Evolutionary conservation across 202 grass and related monocot genomes (phyloP).

Genomic region (Panicum virgatum): DNA sequence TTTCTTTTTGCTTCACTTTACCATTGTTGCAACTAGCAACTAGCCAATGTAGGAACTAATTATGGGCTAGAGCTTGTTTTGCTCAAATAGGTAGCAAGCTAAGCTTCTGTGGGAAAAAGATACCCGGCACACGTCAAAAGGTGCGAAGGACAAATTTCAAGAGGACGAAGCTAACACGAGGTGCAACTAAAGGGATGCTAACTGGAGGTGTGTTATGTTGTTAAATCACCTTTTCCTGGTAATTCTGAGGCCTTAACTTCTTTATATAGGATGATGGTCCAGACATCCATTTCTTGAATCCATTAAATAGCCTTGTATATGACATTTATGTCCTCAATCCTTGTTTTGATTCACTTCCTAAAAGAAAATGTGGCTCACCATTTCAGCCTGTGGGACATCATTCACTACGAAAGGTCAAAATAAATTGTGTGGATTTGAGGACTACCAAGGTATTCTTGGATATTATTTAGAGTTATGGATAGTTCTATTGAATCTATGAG

Average conservation of each 20-base stretch:
- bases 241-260: slow-evolving; percentile 23
- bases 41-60: slow-evolving; percentile 30
- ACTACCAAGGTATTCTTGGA: slow-evolving; percentile 50
- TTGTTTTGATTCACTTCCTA: slow-evolving; percentile 16
- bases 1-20: slow-evolving; percentile 32
- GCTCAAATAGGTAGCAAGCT: slow-evolving; percentile 45
- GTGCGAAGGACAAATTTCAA: slow-evolving; percentile 56
- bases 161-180: slow-evolving; percentile 51
- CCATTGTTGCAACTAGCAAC: slow-evolving; percentile 19
- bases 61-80: slow-evolving; percentile 24
- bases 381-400: slow-evolving; percentile 43
- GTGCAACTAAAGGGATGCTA: slow-evolving; percentile 46
- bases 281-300: not conserved
- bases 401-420: slow-evolving; percentile 39
- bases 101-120: slow-evolving; percentile 48
- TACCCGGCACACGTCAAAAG: slow-evolving; percentile 50
- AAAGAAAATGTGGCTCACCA: slow-evolving; percentile 17
- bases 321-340: slow-evolving; percentile 16
- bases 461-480: not conserved
- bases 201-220: slow-evolving; percentile 38
- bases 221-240: slow-evolving; percentile 16
- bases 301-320: slow-evolving; percentile 6
- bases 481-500: not conserved
- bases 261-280: slow-evolving; percentile 26
- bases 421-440: slow-evolving; percentile 36